Conservation (phyloP, 495 filamentous ascomycete species). For the Ascobolus immersus region DNA sequence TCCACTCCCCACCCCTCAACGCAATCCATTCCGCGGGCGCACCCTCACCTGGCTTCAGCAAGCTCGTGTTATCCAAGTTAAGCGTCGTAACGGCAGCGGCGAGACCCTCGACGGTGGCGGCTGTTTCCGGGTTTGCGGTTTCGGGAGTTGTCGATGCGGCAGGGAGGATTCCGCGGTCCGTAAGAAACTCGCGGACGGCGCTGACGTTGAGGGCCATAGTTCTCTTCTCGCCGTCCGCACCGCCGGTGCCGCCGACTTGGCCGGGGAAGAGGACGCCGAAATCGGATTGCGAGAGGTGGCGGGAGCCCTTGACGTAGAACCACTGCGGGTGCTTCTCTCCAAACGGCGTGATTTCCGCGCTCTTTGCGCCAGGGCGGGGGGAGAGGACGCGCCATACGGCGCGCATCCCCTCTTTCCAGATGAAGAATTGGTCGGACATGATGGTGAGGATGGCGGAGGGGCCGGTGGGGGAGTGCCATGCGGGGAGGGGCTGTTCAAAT, state of each 20-base stretch:
- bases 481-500: conserved; percentile 38
- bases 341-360: conserved; percentile 4
- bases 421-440: conserved; percentile 42
- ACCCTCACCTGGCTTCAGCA: not conserved
- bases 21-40: not conserved
- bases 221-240: conserved; percentile 36
- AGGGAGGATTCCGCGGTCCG: conserved; percentile 8
- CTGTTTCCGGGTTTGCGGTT: not conserved
- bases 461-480: conserved; percentile 33
- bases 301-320: conserved; percentile 35
- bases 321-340: conserved; percentile 22
- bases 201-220: conserved; percentile 32
- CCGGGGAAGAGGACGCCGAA: conserved; percentile 59
- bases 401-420: conserved; percentile 39
- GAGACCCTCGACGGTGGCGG: not conserved
- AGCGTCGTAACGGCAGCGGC: too few species aligned
- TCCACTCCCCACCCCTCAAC: not conserved
- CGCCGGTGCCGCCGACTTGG: conserved; percentile 23
- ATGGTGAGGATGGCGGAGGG: conserved; percentile 41
- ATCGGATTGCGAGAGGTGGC: conserved; percentile 50
- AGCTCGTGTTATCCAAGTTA: too few species aligned
- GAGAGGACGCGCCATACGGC: conserved; percentile 32
- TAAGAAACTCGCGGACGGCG: conserved; percentile 12
- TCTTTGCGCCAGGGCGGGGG: conserved; percentile 18
- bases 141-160: not conserved